Conservation (phyloP, 345 rosid genomes). For the Pistacia atlantica region DNA sequence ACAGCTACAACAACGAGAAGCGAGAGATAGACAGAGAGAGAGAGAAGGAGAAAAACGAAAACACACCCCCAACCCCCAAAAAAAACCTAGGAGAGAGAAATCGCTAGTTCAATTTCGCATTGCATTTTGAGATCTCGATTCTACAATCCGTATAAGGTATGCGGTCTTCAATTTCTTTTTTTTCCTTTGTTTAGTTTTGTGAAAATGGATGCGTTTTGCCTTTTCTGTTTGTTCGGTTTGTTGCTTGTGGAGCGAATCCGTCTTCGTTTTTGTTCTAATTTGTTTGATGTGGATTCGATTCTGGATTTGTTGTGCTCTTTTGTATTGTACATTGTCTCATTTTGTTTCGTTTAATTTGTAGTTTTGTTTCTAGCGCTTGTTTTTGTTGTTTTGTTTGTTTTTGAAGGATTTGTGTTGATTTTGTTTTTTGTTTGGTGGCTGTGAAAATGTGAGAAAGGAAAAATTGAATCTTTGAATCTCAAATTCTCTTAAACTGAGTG, state of each 20-base stretch:
- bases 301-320: conserved; percentile 14
- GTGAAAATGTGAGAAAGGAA: conserved; percentile 29
- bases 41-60: conserved; percentile 17
- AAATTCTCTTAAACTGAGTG: neutral
- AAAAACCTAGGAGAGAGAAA: conserved; percentile 17
- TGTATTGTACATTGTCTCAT: conserved; percentile 31
- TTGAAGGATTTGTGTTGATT: neutral
- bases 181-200: neutral
- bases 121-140: conserved; percentile 45
- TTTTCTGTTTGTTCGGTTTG: neutral
- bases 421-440: conserved; percentile 30
- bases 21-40: conserved; percentile 21
- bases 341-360: neutral
- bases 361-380: conserved; percentile 12
- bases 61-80: neutral
- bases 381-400: neutral
- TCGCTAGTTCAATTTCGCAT: conserved; percentile 23
- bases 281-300: conserved; percentile 11
- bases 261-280: neutral
- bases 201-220: neutral
- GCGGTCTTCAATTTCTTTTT: neutral
- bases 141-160: conserved; percentile 31
- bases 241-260: conserved; percentile 9
- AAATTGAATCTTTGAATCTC: neutral
- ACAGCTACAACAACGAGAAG: conserved; percentile 16